These are phyloP conservation scores for Erysimum cheiranthoides DNA, from an alignment of 345 rosid species.

Conservation along the genomic window DNA sequence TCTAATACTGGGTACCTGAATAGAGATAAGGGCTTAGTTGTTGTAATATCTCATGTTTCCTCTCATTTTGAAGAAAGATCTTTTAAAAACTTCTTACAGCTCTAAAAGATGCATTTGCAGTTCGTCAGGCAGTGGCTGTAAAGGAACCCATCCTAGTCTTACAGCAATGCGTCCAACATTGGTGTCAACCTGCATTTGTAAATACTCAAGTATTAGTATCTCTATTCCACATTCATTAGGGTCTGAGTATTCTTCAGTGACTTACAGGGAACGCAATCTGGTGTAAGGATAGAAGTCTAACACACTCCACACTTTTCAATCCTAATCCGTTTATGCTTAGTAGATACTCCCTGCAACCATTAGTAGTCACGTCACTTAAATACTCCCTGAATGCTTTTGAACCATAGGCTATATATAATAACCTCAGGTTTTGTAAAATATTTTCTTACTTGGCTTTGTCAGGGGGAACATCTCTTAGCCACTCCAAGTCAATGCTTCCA, in stretches of 20 bases:
- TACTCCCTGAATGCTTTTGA: not conserved
- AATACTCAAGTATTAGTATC: not conserved
- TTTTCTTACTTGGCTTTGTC: constrained; percentile 82
- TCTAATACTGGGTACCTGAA: constrained; percentile 81
- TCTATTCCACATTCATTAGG: constrained; percentile 18
- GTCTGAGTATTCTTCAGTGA: constrained; percentile 7
- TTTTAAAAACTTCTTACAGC: constrained; percentile 55
- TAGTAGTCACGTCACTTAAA: not conserved
- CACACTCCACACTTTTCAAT: constrained; percentile 92
- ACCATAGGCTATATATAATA: not conserved
- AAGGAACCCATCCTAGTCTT: constrained; percentile 95
- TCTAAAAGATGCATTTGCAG: constrained; percentile 91
- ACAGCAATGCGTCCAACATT: constrained; percentile 97
- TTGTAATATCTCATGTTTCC: not conserved
- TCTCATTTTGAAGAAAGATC: not conserved
- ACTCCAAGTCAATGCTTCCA: constrained; percentile 77
- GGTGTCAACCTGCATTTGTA: constrained; percentile 73
- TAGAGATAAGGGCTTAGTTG: not conserved
- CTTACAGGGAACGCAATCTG: constrained; percentile 94
- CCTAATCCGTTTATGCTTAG: constrained; percentile 82
- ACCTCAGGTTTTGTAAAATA: too few relatives aligned
- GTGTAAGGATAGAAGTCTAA: constrained; percentile 86
- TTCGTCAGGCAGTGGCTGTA: constrained; percentile 89
- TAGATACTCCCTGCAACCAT: constrained; percentile 71
- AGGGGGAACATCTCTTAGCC: constrained; percentile 88